Evolutionary conservation across 495 filamentous ascomycete species (phyloP).

Genomic region (Penicillium canescens): DNA sequence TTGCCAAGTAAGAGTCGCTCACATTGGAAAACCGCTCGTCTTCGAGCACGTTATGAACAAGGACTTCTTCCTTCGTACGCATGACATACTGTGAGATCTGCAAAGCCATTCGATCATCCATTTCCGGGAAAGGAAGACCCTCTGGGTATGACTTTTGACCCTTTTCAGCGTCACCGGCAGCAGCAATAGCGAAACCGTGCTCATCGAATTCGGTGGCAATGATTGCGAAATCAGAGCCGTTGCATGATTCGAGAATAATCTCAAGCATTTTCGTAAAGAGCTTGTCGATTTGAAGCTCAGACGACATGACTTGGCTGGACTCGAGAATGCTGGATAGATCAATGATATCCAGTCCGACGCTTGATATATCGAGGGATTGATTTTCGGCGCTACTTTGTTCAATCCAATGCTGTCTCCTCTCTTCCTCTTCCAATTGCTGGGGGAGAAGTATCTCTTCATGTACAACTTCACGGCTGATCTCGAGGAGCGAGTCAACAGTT

Average conservation of each 20-base stretch:
- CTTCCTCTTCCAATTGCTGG: constrained; percentile 55
- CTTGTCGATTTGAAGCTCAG: constrained; percentile 80
- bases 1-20: constrained; percentile 64
- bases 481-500: constrained; percentile 56
- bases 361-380: constrained; percentile 43
- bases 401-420: constrained; percentile 71
- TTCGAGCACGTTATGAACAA: constrained; percentile 76
- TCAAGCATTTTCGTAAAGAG: constrained; percentile 87
- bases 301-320: constrained; percentile 88
- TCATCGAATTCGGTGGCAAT: constrained; percentile 76
- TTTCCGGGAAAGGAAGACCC: constrained; percentile 62
- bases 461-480: constrained; percentile 55
- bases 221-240: constrained; percentile 74
- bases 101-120: constrained; percentile 68
- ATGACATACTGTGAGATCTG: constrained; percentile 81
- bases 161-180: constrained; percentile 68
- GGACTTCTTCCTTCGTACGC: constrained; percentile 80
- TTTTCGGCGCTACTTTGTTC: constrained; percentile 57
- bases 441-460: constrained; percentile 43
- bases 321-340: constrained; percentile 84
- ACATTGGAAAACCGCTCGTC: constrained; percentile 89
- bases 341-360: constrained; percentile 69
- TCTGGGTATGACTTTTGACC: constrained; percentile 57
- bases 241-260: constrained; percentile 84
- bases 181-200: constrained; percentile 72